These are phyloP conservation scores for Kurtzmaniella cleridarum DNA, from an alignment of 805 yeast genomes.

Conservation along the genomic window DNA sequence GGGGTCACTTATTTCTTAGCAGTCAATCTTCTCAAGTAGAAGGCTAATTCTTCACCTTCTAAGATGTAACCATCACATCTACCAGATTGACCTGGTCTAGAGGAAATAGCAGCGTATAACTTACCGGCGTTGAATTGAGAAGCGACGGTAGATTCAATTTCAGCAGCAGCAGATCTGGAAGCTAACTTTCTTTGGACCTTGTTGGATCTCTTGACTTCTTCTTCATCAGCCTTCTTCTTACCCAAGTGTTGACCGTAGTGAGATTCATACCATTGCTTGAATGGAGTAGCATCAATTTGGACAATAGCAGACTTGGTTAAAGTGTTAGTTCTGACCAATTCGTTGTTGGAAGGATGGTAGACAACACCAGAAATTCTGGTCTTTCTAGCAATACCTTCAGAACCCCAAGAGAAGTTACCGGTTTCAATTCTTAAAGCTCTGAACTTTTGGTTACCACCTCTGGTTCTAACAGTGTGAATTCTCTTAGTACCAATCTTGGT, in stretches of 20 bases:
- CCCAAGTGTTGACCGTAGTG: slow-evolving; percentile 95
- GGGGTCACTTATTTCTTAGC: slow-evolving; percentile 79
- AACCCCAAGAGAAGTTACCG: slow-evolving; percentile 99
- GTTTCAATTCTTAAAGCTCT: slow-evolving; percentile 99
- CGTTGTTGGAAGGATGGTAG: slow-evolving; percentile 99
- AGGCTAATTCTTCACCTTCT: slow-evolving; percentile 99
- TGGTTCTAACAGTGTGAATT: slow-evolving; percentile 98
- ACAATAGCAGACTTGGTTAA: slow-evolving; percentile 98
- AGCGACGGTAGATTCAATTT: slow-evolving; percentile 86
- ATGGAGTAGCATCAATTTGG: slow-evolving; percentile 99
- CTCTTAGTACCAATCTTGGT: slow-evolving; percentile 99
- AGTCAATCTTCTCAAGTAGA: slow-evolving; percentile 99
- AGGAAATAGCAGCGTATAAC: slow-evolving; percentile 96
- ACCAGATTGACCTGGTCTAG: slow-evolving; percentile 99
- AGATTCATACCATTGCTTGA: slow-evolving; percentile 98
- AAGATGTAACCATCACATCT: slow-evolving; percentile 99
- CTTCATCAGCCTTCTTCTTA: slow-evolving; percentile 72
- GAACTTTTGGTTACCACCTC: slow-evolving; percentile 99
- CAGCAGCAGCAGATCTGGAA: slow-evolving; percentile 79
- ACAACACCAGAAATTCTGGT: slow-evolving; percentile 97
- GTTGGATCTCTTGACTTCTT: slow-evolving; percentile 62
- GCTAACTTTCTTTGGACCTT: slow-evolving; percentile 89
- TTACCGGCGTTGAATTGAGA: slow-evolving; percentile 98
- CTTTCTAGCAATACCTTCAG: slow-evolving; percentile 98
- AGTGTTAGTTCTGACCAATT: slow-evolving; percentile 99